These are phyloP conservation scores for Thelephora aurantiotincta DNA, from an alignment of 768 basidiomycete genomes.

Conservation along the genomic window DNA sequence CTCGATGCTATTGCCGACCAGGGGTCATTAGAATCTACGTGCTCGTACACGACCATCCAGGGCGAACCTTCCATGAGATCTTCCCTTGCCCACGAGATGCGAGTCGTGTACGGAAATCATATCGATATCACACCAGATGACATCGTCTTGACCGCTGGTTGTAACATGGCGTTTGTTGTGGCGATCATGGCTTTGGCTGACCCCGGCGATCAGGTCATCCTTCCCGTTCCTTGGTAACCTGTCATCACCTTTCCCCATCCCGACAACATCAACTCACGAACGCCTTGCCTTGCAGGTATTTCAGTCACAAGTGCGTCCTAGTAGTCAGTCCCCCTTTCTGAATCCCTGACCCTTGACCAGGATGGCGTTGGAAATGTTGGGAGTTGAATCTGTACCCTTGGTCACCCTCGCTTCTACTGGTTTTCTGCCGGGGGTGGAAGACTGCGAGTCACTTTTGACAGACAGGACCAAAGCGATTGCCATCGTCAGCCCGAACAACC, in stretches of 20 bases:
- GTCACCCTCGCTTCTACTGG: conserved; percentile 31
- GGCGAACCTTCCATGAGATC: conserved; percentile 41
- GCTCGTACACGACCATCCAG: conserved; percentile 43
- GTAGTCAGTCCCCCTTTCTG: not conserved
- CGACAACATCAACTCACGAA: not conserved
- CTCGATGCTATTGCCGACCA: conserved; percentile 33
- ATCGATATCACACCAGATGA: conserved; percentile 39
- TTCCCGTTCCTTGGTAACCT: conserved; percentile 56
- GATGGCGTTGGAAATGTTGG: conserved; percentile 55
- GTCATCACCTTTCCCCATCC: not conserved
- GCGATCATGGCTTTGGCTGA: conserved; percentile 51
- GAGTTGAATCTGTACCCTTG: conserved; percentile 43
- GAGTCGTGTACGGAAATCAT: conserved; percentile 33
- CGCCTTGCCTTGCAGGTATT: conserved; percentile 32
- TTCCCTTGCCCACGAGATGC: conserved; percentile 49
- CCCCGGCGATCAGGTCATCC: conserved; percentile 53
- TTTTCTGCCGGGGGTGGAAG: conserved; percentile 45
- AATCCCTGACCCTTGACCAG: conserved; percentile 17
- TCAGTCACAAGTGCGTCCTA: conserved; percentile 41
- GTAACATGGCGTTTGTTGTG: conserved; percentile 59
- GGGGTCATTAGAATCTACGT: conserved; percentile 26
- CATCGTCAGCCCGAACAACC: conserved; percentile 70
- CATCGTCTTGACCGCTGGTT: conserved; percentile 56
- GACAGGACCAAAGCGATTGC: conserved; percentile 51
- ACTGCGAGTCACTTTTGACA: conserved; percentile 39